Evolutionary conservation across 495 filamentous ascomycete species (phyloP).

Genomic region (Aeminium ludgeri): DNA sequence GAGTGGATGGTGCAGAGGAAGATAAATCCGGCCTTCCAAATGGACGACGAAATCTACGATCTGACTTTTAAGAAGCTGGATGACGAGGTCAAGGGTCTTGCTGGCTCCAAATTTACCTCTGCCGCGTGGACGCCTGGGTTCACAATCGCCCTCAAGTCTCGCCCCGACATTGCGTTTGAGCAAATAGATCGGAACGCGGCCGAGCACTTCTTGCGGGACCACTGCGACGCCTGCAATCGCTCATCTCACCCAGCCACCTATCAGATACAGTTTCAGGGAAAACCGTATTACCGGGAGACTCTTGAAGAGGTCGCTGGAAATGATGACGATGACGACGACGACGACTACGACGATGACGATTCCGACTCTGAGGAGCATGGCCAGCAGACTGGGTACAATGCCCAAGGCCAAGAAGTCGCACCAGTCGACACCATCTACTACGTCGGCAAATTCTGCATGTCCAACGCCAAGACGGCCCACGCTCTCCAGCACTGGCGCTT

Average conservation of each 20-base stretch:
- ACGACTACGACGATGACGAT: constrained; percentile 11
- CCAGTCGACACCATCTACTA: constrained; percentile 18
- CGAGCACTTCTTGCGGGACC: constrained; percentile 21
- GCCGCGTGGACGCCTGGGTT: constrained; percentile 58
- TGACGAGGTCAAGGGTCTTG: constrained; percentile 50
- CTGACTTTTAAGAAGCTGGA: constrained; percentile 61
- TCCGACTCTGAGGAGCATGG: constrained; percentile 7
- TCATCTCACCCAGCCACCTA: constrained; percentile 48
- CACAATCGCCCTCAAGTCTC: constrained; percentile 41
- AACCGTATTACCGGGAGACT: constrained; percentile 50
- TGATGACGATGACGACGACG: constrained; percentile 12
- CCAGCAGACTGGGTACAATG: constrained; percentile 19
- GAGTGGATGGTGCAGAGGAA: constrained; percentile 71
- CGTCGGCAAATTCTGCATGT: constrained; percentile 39
- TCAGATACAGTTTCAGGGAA: constrained; percentile 45
- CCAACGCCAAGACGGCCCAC: constrained; percentile 53
- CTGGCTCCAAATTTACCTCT: constrained; percentile 55
- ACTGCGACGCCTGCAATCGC: constrained; percentile 68
- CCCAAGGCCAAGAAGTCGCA: constrained; percentile 19
- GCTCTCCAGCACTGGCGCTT: constrained; percentile 59
- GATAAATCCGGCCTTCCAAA: constrained; percentile 57
- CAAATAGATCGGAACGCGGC: constrained; percentile 18
- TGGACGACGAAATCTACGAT: constrained; percentile 45
- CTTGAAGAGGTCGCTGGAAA: constrained; percentile 46
- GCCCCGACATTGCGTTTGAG: constrained; percentile 35